Percentiles rank a stretch among this genome's conserved stretches.
Conservation (phyloP, 2,329 filamentous ascomycete genomes). For the Venturia pyrina region DNA sequence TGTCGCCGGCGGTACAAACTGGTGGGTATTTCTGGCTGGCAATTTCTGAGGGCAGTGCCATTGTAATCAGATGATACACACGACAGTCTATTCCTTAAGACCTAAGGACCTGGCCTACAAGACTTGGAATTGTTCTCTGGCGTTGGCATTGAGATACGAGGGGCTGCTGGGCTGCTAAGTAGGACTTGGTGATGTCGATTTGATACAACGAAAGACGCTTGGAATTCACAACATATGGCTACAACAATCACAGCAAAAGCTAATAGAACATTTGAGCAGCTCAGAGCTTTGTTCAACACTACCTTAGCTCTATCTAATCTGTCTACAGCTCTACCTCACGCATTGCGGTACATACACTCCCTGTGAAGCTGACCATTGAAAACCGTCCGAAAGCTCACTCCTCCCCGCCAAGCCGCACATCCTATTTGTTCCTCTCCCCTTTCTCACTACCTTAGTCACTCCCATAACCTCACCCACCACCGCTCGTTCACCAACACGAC, state of each 20-base stretch:
- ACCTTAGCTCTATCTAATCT: background rate
- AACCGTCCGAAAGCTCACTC: background rate
- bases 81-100: background rate
- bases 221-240: background rate
- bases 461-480: slow-evolving; percentile 1
- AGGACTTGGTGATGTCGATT: background rate
- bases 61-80: background rate
- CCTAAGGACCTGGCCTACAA: background rate
- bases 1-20: background rate
- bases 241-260: background rate
- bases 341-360: background rate
- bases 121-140: background rate
- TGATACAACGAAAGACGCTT: background rate
- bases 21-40: background rate
- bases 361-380: background rate
- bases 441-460: background rate
- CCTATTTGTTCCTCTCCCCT: background rate
- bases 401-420: background rate
- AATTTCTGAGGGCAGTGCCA: background rate
- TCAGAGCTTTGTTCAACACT: background rate
- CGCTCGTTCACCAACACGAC: background rate
- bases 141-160: background rate
- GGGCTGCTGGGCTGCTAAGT: background rate
- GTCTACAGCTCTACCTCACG: background rate
- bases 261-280: background rate